Conservation (phyloP, 176 grass and related monocot genomes). For the Cenchrus fungigraminus region DNA sequence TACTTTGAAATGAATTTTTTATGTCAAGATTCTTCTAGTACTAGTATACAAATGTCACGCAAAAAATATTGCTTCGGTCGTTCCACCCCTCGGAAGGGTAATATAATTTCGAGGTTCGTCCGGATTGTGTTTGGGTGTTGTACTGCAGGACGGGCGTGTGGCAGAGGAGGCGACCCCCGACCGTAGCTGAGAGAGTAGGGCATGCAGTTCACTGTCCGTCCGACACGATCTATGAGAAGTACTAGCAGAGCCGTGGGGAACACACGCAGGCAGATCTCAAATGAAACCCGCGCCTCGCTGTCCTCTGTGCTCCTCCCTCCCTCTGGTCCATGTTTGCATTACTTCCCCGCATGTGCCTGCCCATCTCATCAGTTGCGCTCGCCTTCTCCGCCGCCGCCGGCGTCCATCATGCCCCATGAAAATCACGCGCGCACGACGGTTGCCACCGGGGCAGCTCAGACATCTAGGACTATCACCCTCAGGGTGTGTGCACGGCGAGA, state of each 20-base stretch:
- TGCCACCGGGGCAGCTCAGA: background rate
- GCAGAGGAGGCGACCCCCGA: background rate
- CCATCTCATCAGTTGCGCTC: background rate
- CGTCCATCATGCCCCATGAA: background rate
- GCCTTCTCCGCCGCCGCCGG: too few relatives aligned
- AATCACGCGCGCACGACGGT: background rate
- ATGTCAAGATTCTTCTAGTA: too few relatives aligned
- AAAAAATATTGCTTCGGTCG: too few relatives aligned
- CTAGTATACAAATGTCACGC: too few relatives aligned
- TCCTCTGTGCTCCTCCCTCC: conserved; percentile 17
- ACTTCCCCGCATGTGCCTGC: conserved; percentile 29
- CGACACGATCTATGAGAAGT: background rate
- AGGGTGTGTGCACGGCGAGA: background rate
- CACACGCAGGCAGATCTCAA: background rate
- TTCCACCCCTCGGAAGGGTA: too few relatives aligned
- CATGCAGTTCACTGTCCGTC: background rate
- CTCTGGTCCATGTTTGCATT: conserved; percentile 43
- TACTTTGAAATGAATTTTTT: too few relatives aligned
- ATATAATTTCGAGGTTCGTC: background rate
- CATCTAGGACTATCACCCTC: background rate
- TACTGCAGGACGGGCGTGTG: background rate
- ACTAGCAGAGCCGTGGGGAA: conserved; percentile 12
- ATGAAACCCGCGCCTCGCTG: conserved; percentile 28
- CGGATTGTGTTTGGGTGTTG: background rate
- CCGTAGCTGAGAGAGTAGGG: background rate